Base-by-base conservation (phyloP, 352 stramenopile genomes). In the Aphanomyces euteiches region DNA sequence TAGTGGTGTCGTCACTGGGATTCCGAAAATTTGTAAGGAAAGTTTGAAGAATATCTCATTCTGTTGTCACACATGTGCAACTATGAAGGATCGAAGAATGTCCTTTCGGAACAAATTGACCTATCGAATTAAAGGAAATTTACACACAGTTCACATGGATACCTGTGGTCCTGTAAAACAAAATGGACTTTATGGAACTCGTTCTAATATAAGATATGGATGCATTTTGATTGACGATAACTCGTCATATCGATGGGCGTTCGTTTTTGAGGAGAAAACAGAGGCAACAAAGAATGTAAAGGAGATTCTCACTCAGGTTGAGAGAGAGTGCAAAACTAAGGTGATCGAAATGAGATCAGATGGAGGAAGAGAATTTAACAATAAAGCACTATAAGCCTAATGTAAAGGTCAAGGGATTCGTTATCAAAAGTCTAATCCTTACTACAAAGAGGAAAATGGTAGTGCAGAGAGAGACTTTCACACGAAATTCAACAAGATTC, bases 191-290 rank as follows among this genome's bases (percentile, higher is more conserved):
- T 53, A 53, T 53, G 45, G 45, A 15, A 53, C 45, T 2, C 45
- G n/a, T n/a, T 1, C 45, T 53, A 53, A 53, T 53, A 53, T 53
- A n/a, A 53, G 2, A 2, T 53, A 53, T 53, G 45, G 45, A 53
- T 53, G 45, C 45, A 53, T 53, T 53, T n/a, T 53, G 45, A 53
- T 53, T 53, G 45, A 53, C 45, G 45, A 53, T 53, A 15, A 53
- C 45, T 53, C 45, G 45, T 53, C 45, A 19, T 53, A 53, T 19
- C 45, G 45, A 53, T 53, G 45, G 45, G 45, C 45, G 2, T 53
- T 53, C n/a, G 45, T 53, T 19, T 53, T 53, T 53, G 13, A 53
- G n/a, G 13, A 53, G 45, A 53, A 53, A 53, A 53, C 45, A 53
- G 45, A 53, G 13, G 45, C 2, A 53, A 15, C 45, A n/a, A 53